Percentiles rank a stretch among this genome's conserved stretches.
Conservation (phyloP, 108 stramenopile genomes). For the Parmales sp. region DNA sequence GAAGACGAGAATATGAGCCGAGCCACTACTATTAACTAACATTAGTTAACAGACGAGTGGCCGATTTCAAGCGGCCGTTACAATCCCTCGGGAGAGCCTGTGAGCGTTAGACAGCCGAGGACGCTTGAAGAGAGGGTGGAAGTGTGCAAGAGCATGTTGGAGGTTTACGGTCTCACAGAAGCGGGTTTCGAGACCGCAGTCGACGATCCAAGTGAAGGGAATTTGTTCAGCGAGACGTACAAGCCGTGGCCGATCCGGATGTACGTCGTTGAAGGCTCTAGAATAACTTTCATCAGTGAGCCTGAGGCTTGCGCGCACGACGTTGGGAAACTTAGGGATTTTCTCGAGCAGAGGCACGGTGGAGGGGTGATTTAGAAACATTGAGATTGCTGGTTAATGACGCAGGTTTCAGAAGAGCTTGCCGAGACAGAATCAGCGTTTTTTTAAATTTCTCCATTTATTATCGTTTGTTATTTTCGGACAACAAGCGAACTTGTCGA, state of each 20-base stretch:
- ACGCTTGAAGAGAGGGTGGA: background rate
- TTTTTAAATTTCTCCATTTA: too few relatives aligned
- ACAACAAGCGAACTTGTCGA: too few relatives aligned
- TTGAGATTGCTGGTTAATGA: too few relatives aligned
- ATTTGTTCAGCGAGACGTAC: background rate
- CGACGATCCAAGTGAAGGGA: background rate
- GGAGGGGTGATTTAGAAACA: too few relatives aligned
- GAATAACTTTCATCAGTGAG: background rate
- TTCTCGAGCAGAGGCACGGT: background rate
- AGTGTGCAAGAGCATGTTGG: background rate
- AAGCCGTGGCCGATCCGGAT: background rate
- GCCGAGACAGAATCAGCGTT: too few relatives aligned
- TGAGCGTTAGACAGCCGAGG: background rate
- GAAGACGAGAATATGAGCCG: too few relatives aligned
- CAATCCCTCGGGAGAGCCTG: background rate
- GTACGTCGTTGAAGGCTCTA: background rate
- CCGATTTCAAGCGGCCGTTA: background rate
- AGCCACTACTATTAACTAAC: too few relatives aligned
- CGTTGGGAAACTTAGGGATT: background rate
- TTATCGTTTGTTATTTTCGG: too few relatives aligned
- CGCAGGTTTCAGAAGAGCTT: too few relatives aligned
- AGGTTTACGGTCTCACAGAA: background rate
- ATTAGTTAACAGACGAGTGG: background rate
- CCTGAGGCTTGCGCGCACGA: background rate
- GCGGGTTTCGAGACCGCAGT: background rate